Conservation (phyloP, 169 alveolate genomes). For the Amoebophrya sp. region DNA sequence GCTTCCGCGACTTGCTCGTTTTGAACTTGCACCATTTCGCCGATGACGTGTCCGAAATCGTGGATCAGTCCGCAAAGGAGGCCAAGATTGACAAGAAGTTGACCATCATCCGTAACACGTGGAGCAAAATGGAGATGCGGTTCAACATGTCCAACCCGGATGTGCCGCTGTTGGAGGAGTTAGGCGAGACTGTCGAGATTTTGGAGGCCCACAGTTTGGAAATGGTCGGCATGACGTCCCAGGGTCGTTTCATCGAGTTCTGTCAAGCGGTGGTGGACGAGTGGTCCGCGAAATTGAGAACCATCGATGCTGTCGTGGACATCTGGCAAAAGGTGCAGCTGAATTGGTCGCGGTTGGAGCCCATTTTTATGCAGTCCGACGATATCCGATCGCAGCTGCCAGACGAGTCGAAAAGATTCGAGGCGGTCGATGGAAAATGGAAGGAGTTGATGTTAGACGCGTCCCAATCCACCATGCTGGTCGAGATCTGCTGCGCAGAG, state of each 20-base stretch:
- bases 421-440: slow-evolving; percentile 82
- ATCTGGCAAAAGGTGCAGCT: slow-evolving; percentile 90
- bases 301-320: slow-evolving; percentile 80
- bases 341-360: slow-evolving; percentile 86
- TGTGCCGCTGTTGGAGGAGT: slow-evolving; percentile 72
- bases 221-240: slow-evolving; percentile 69
- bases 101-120: slow-evolving; percentile 72
- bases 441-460: slow-evolving; percentile 88
- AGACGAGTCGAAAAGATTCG: slow-evolving; percentile 87
- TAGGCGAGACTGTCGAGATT: slow-evolving; percentile 77
- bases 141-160: slow-evolving; percentile 75
- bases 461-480: slow-evolving; percentile 73
- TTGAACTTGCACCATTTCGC: slow-evolving; percentile 77
- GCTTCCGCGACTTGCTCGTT: slow-evolving; percentile 77
- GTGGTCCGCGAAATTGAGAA: slow-evolving; percentile 76
- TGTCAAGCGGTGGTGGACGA: slow-evolving; percentile 77
- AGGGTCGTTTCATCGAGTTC: slow-evolving; percentile 69
- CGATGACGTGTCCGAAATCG: slow-evolving; percentile 86
- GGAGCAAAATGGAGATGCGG: slow-evolving; percentile 79
- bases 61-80: slow-evolving; percentile 87
- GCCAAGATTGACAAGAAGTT: slow-evolving; percentile 87
- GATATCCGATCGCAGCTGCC: slow-evolving; percentile 92
- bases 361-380: slow-evolving; percentile 89
- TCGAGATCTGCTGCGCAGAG: slow-evolving; percentile 84
- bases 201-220: slow-evolving; percentile 67